These are phyloP conservation scores for Racocetra persica DNA, from an alignment of 371 early-diverging fungal species.

Conservation along the genomic window DNA sequence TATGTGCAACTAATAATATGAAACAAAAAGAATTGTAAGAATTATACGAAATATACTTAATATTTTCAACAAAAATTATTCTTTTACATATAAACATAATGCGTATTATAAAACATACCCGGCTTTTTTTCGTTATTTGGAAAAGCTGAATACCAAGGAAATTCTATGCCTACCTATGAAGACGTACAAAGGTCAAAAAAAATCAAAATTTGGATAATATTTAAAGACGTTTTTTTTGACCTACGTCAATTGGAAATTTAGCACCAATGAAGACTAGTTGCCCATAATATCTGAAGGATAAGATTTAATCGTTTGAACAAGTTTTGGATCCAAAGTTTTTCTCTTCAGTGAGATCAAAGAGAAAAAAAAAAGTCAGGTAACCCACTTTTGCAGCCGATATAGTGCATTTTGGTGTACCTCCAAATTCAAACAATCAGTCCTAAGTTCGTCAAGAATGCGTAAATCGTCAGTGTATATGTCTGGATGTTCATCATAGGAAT, in stretches of 20 bases:
- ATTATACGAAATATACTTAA: background rate
- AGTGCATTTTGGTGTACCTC: conserved; percentile 75
- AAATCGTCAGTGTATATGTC: conserved; percentile 89
- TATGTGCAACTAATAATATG: conserved; percentile 42
- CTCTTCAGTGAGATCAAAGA: background rate
- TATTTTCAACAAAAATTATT: background rate
- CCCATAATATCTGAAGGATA: conserved; percentile 72
- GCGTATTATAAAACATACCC: conserved; percentile 29
- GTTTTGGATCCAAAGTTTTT: background rate
- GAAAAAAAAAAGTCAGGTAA: background rate
- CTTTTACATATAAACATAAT: background rate
- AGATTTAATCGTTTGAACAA: background rate
- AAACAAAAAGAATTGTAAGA: background rate
- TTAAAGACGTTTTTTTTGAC: conserved; percentile 41
- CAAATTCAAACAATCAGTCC: conserved; percentile 75
- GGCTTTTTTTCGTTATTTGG: conserved; percentile 48
- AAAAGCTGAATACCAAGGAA: conserved; percentile 71
- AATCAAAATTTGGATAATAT: background rate
- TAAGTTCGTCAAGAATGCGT: conserved; percentile 76
- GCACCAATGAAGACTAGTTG: conserved; percentile 82
- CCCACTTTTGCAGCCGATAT: conserved; percentile 72
- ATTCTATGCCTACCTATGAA: conserved; percentile 67
- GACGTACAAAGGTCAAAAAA: conserved; percentile 16
- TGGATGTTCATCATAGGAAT: conserved; percentile 84
- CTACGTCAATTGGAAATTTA: conserved; percentile 87